Percentiles rank a stretch among this genome's conserved stretches.
phyloP scores from a whole-genome alignment of 1,139 yeast species.

The Arxiozyma heterogenica region DNA sequence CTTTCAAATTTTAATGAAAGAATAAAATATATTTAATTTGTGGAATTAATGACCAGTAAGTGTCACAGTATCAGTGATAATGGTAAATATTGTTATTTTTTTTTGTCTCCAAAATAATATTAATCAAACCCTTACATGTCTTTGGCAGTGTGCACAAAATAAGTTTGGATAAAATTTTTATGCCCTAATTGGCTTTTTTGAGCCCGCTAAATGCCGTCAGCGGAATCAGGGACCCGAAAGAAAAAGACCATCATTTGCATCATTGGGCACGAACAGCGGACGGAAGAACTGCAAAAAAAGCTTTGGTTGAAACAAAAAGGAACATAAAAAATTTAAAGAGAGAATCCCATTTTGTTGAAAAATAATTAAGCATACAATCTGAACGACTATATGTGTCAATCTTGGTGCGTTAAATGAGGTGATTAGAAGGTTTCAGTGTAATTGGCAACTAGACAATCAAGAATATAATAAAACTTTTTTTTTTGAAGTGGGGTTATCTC shows the following conservation, averaged over 20 bases:
- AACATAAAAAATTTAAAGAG: not conserved
- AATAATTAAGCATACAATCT: not conserved
- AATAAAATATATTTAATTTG: too few species aligned
- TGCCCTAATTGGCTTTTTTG: not conserved
- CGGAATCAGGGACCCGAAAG: not conserved
- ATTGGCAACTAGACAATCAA: not conserved
- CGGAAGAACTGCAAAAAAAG: too few species aligned
- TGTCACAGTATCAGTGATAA: not conserved
- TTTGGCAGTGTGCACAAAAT: too few species aligned
- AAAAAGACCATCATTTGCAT: not conserved
- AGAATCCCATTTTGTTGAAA: not conserved
- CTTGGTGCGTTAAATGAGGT: not conserved
- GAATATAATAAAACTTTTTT: too few species aligned
- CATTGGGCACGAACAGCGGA: not conserved
- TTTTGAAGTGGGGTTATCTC: not conserved
- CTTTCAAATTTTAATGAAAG: too few species aligned
- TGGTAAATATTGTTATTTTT: too few species aligned
- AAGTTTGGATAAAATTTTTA: not conserved
- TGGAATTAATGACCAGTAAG: too few species aligned
- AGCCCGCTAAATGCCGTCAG: not conserved
- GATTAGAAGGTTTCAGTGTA: not conserved
- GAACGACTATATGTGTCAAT: not conserved
- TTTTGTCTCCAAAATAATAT: not conserved
- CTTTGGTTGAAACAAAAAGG: too few species aligned
- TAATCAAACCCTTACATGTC: not conserved